A percentile compares a stretch with the other conserved stretches of the same genome.
These are phyloP conservation scores for Pleurotus platypus DNA, from an alignment of 768 basidiomycete genomes.

Conservation along the genomic window DNA sequence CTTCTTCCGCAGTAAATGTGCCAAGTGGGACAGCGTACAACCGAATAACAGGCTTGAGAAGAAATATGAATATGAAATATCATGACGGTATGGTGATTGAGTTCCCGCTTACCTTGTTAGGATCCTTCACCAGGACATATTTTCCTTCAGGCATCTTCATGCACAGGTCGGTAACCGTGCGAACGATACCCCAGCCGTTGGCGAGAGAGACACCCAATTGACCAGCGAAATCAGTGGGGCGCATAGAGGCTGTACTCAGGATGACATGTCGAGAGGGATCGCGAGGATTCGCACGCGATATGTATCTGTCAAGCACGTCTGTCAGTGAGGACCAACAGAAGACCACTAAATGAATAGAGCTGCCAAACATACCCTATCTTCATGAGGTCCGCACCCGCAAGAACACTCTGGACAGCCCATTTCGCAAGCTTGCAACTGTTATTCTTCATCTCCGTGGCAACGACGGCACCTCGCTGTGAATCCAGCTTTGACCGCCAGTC, in stretches of 20 bases:
- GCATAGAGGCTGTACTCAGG: conserved; percentile 90
- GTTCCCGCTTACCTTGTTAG: conserved; percentile 75
- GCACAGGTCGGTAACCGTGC: conserved; percentile 90
- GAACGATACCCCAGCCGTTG: conserved; percentile 98
- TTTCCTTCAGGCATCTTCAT: conserved; percentile 98
- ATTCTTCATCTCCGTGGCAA: conserved; percentile 99
- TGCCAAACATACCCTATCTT: conserved; percentile 84
- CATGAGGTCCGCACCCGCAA: conserved; percentile 94
- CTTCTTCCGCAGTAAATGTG: conserved; percentile 83
- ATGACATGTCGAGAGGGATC: conserved; percentile 96
- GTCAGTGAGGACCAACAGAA: conserved; percentile 14
- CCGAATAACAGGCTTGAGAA: conserved; percentile 83
- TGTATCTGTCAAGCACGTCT: conserved; percentile 57
- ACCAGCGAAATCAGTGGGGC: conserved; percentile 88
- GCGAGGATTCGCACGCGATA: conserved; percentile 89
- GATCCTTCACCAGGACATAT: conserved; percentile 96
- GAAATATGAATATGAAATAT: conserved; percentile 12
- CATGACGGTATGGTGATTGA: no score
- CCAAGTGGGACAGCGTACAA: conserved; percentile 89
- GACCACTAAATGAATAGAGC: conserved; percentile 7
- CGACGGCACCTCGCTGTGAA: conserved; percentile 93
- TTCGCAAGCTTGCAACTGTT: conserved; percentile 97
- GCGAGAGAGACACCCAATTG: conserved; percentile 94
- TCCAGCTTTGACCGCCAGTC: conserved; percentile 99
- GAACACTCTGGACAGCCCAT: conserved; percentile 93